Evolutionary conservation across 2,329 filamentous ascomycete species (phyloP).

Genomic region (Kalaharituber pfeilii): DNA sequence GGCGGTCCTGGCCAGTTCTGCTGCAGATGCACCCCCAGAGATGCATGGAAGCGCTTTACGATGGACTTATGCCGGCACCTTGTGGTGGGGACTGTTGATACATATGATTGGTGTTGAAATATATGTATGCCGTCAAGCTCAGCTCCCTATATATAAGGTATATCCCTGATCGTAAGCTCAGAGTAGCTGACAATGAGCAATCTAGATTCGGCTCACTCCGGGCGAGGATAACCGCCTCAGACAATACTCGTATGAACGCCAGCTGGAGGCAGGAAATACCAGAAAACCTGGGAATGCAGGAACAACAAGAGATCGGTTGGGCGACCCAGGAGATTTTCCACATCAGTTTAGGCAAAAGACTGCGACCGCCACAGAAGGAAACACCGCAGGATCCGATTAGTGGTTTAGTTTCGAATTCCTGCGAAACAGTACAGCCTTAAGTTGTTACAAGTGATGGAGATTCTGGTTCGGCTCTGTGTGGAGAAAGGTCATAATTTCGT

Average conservation of each 20-base stretch:
- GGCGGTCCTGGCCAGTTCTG: conserved; percentile 3
- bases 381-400: too few species aligned
- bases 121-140: conserved; percentile 29
- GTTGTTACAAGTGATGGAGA: too few species aligned
- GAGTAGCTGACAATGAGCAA: conserved; percentile 23
- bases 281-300: conserved; percentile 33
- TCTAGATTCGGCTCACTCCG: conserved; percentile 37
- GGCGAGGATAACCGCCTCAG: conserved; percentile 37
- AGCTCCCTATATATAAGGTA: not conserved
- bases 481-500: too few species aligned
- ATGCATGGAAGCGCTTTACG: conserved; percentile 32
- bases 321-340: conserved; percentile 23
- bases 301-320: conserved; percentile 30
- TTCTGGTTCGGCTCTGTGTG: too few species aligned
- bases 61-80: conserved; percentile 34
- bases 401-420: too few species aligned
- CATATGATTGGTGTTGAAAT: conserved; percentile 36
- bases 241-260: conserved; percentile 39
- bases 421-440: too few species aligned
- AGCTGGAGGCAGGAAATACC: conserved; percentile 37
- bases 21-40: conserved; percentile 12
- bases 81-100: conserved; percentile 37
- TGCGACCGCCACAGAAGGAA: too few species aligned
- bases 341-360: not conserved
- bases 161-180: conserved; percentile 14